Evolutionary conservation across 2,329 filamentous ascomycete species (phyloP).

Genomic region (Daldinia sp.): DNA sequence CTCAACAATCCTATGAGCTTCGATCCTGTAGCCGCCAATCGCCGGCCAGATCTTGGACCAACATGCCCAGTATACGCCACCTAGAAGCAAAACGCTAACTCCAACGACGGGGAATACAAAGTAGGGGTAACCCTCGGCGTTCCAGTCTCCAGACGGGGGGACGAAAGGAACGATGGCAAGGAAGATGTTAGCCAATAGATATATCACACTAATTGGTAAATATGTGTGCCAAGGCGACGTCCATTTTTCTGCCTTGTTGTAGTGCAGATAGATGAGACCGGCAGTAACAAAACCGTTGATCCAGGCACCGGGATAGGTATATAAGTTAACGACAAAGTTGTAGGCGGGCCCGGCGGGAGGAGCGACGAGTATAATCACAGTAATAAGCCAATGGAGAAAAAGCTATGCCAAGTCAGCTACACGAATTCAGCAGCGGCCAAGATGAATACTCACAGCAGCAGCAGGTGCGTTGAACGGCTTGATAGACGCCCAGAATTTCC

Average conservation of each 20-base stretch:
- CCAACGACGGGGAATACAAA: constrained; percentile 69
- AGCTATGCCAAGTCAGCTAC: constrained; percentile 51
- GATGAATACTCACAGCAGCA: constrained; percentile 57
- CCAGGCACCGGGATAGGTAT: constrained; percentile 66
- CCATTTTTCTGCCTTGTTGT: constrained; percentile 64
- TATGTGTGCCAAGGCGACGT: constrained; percentile 64
- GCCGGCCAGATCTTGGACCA: constrained; percentile 65
- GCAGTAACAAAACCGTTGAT: constrained; percentile 65
- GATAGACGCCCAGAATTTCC: constrained; percentile 75
- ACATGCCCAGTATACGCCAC: constrained; percentile 64
- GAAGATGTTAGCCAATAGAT: constrained; percentile 64
- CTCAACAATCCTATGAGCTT: constrained; percentile 58
- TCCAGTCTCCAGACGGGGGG: constrained; percentile 62
- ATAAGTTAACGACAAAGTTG: constrained; percentile 73
- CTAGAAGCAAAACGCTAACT: constrained; percentile 63
- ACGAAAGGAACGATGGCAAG: constrained; percentile 67
- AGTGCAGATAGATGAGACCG: constrained; percentile 66
- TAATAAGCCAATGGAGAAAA: constrained; percentile 75
- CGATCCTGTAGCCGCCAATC: constrained; percentile 63
- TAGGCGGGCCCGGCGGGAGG: constrained; percentile 76
- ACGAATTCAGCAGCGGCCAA: background rate
- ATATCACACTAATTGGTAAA: constrained; percentile 62
- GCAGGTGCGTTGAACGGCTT: constrained; percentile 75
- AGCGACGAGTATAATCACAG: constrained; percentile 73
- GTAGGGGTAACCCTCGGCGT: constrained; percentile 65